Percentiles rank a stretch among this genome's conserved stretches.
These are phyloP conservation scores for Trypanosoma congolense DNA, from an alignment of 208 protist genomes.

Conservation along the genomic window DNA sequence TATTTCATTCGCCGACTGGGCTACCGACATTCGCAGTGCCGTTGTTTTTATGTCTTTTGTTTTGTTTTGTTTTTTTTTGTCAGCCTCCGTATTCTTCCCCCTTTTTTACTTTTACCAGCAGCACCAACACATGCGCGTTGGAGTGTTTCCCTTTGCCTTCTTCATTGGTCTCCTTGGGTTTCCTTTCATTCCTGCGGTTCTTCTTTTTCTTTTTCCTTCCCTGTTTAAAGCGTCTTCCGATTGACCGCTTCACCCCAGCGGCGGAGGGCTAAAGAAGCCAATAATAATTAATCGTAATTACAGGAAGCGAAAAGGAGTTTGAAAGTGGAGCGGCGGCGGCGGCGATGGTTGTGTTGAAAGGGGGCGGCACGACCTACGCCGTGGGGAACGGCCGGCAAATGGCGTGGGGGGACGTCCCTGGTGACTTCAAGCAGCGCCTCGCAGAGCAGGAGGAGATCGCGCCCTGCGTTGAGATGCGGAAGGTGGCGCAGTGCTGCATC, in stretches of 20 bases:
- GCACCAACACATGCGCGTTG: too few relatives aligned
- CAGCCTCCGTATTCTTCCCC: too few relatives aligned
- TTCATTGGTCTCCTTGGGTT: too few relatives aligned
- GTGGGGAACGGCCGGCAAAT: constrained; percentile 71
- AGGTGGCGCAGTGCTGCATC: constrained; percentile 69
- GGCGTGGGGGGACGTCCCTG: constrained; percentile 76
- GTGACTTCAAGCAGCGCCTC: constrained; percentile 60
- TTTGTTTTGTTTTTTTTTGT: too few relatives aligned
- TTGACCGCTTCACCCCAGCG: neutral
- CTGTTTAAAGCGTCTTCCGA: neutral
- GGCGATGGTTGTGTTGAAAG: constrained; percentile 73
- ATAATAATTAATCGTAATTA: neutral
- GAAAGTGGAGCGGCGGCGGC: neutral
- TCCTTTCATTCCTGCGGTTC: too few relatives aligned
- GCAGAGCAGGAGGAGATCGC: constrained; percentile 61
- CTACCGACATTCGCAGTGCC: too few relatives aligned
- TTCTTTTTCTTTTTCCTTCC: neutral
- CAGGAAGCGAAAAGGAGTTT: constrained; percentile 1
- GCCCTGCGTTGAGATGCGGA: constrained; percentile 55
- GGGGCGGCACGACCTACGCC: constrained; percentile 64
- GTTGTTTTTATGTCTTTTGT: too few relatives aligned
- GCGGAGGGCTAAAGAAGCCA: neutral
- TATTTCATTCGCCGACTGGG: too few relatives aligned
- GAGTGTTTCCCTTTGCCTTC: too few relatives aligned
- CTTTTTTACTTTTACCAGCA: too few relatives aligned